Base-by-base conservation (phyloP, 176 grass and related monocot species). In the Eragrostis curvula region DNA sequence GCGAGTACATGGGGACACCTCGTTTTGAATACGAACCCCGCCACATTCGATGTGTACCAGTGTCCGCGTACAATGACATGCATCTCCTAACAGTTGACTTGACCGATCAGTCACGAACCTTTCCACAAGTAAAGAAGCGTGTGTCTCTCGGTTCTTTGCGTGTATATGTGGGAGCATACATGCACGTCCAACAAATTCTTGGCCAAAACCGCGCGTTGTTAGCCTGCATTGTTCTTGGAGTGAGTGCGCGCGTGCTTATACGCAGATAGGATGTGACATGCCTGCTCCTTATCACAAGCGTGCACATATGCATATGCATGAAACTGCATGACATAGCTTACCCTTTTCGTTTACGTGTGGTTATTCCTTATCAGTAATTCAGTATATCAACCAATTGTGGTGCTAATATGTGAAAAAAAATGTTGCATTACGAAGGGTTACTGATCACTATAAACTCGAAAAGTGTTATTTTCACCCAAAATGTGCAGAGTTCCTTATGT, bases 1-100 rank as follows among this genome's bases (percentile, higher is more conserved):
- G 29, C 65, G 56, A 36, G 18, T 40, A 46, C 27, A 43, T 20
- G 47, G 85, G 73, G 58, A 71, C 74, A 56, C 25, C 48, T 53
- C 48, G 40, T 88, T 84, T 79, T 88, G 80, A 88, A 79, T 79
- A 84, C 86, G 40, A 73, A 27, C 48, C 86, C 78, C 61, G 71
- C 16, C 69, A 50, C 61, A 53, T 68, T 85, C 69, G 77, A 67
- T 86, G 77, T 15, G 39, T 32, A 30, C 71, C 39, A 52, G 59
- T 43, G 42, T 15, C 32, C 20, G 12, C 56, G 48, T 27, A 70
- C 60, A 67, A 67, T 12, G 52, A 4, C 71, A 66, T 71, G 72
- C 50, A 57, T 66, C 70, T 32, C 18, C 50, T 24, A 81, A 87
- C 17, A 87, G 79, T 82, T 82, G 85, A 82, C 45, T 52, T 47